phyloP scores from a whole-genome alignment of 225 moss, liverwort and hornwort species.

The Neckera pumila region DNA sequence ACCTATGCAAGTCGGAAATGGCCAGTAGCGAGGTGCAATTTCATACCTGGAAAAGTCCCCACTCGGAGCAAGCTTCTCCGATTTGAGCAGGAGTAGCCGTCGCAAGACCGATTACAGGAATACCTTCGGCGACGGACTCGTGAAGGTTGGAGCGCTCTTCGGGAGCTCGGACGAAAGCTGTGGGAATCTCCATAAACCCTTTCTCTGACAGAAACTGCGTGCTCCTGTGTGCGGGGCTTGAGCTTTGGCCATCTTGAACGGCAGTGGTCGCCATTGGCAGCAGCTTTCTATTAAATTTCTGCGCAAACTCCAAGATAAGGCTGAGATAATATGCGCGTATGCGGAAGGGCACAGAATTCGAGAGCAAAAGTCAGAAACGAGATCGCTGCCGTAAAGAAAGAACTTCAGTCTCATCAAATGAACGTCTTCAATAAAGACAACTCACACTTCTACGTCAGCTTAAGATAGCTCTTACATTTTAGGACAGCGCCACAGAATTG shows the following conservation, averaged over 20 bases:
- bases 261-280: background rate
- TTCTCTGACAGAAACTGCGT: slow-evolving; percentile 3
- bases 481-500: background rate
- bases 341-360: background rate
- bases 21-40: background rate
- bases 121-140: background rate
- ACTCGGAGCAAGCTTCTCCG: background rate
- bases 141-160: background rate
- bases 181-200: background rate
- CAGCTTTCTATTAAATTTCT: background rate
- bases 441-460: background rate
- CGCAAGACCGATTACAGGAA: background rate
- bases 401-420: background rate
- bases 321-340: background rate
- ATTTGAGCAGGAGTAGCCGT: background rate
- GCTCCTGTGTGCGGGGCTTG: background rate
- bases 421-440: background rate
- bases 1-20: background rate
- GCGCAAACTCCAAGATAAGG: background rate
- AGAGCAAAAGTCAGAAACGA: background rate
- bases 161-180: background rate
- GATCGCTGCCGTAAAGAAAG: background rate
- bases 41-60: background rate
- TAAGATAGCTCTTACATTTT: background rate
- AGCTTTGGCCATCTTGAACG: background rate